Conservation (phyloP, 129 eudicot species). For the Chrysanthemum lavandulifolium region DNA sequence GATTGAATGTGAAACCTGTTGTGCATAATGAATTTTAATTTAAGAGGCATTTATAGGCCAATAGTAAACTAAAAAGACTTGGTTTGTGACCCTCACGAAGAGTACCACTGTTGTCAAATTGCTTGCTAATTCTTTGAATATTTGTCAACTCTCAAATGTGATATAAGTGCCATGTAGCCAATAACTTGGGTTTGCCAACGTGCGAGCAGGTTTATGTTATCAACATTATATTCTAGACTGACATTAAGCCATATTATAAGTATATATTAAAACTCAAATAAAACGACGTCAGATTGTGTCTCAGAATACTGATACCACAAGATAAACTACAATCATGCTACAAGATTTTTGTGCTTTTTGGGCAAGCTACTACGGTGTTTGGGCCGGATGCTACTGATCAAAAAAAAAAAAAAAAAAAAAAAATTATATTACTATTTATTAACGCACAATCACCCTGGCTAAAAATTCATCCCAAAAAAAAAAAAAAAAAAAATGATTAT, state of each 20-base stretch:
- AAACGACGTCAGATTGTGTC: too few species aligned
- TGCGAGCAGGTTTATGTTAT: conserved; percentile 32
- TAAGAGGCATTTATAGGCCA: conserved; percentile 32
- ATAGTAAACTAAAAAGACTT: conserved; percentile 6
- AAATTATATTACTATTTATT: too few species aligned
- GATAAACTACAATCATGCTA: too few species aligned
- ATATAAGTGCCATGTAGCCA: conserved; percentile 8
- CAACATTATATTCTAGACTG: conserved; percentile 5
- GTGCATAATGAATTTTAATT: conserved; percentile 3
- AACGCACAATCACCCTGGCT: too few species aligned
- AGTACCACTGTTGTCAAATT: background rate
- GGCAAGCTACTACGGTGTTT: too few species aligned
- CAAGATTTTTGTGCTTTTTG: too few species aligned
- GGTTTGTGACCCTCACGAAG: conserved; percentile 53
- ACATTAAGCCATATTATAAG: background rate
- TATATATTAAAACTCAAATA: too few species aligned
- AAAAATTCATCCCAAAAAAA: too few species aligned
- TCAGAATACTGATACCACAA: too few species aligned
- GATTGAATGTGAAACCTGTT: background rate
- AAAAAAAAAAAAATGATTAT: too few species aligned
- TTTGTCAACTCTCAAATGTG: background rate
- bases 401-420: too few species aligned
- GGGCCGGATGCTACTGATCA: too few species aligned
- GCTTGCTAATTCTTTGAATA: background rate
- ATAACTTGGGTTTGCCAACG: conserved; percentile 24